Evolutionary conservation across 495 filamentous ascomycete genomes (phyloP), one percentile per base, ranked within the genome.

Genomic region (Monascus purpureus): DNA sequence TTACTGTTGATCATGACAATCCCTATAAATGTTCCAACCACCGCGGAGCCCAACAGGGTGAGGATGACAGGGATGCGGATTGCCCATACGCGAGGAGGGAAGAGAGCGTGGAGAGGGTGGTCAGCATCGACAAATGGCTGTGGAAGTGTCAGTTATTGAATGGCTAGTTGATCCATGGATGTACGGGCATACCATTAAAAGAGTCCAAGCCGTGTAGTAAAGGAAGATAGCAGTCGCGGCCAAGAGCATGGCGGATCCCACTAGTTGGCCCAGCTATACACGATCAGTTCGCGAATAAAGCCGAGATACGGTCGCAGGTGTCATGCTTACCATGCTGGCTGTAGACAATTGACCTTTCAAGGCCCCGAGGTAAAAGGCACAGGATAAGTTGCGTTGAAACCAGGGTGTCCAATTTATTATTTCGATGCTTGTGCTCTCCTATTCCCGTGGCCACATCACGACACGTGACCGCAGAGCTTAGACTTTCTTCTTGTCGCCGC

Each of bases 1-100:
- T 93, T 95, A 67, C 86, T 94, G 53, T 85, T 75, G 61, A 99
- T 95, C 90, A 99, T 99, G 44, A 96, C 88, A 46, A 95, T 77
- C 45, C 81, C 77, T 46, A 99, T 68, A 64, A 99, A 96, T 33
- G 82, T 90, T 24, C 92, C 92, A 22, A 99, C 88, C 43, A 99
- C 86, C 24, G 90, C 86, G 16, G 73, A 85, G 26, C 82, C 90
- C 38, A 96, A 67, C 12, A 99, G 75, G 32, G 93, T 77, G 31
- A 96, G 76, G 52, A 96, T 93, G 43, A 99, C 86, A 36, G 90
- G 90, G 48, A 99, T 87, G 50, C 92, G 87, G 50, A 99, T 93
- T 31, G 90, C 90, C 90, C 90, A 99, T 41, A 93, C 88, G 47
- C 92, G 85, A 3, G 92, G 86, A 23, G 85, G 92, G 65, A 99